phyloP scores from a whole-genome alignment of 208 protist species.

The Wallacemonas sp. region DNA sequence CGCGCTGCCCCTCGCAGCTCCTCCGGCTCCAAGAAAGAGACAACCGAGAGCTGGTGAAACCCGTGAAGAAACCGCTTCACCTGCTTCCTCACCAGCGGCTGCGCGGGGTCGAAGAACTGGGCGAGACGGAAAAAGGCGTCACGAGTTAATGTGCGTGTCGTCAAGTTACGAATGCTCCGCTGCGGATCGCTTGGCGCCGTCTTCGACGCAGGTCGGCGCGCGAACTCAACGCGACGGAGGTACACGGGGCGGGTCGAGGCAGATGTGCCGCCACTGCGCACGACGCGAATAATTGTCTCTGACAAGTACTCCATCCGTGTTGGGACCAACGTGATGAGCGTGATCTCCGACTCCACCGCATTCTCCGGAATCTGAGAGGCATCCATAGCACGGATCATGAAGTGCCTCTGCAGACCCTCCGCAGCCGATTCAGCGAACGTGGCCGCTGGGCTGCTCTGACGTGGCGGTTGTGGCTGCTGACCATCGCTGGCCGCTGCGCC shows the following conservation, averaged over 20 bases:
- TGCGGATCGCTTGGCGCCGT: neutral
- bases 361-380: conserved; percentile 18
- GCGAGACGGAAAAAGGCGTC: conserved; percentile 23
- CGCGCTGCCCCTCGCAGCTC: conserved; percentile 28
- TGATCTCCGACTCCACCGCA: conserved; percentile 22
- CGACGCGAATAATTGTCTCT: conserved; percentile 29
- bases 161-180: conserved; percentile 8
- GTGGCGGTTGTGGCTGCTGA: too few species aligned
- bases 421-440: conserved; percentile 5
- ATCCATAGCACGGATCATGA: conserved; percentile 24
- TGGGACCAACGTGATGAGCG: conserved; percentile 23
- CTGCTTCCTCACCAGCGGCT: conserved; percentile 32
- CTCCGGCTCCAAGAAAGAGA: conserved; percentile 29
- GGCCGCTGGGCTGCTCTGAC: neutral
- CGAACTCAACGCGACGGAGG: conserved; percentile 30
- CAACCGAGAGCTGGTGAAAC: conserved; percentile 28
- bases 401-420: conserved; percentile 28
- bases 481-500: neutral
- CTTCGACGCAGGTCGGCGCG: neutral
- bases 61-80: conserved; percentile 29
- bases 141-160: conserved; percentile 20
- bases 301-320: conserved; percentile 18
- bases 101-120: conserved; percentile 20
- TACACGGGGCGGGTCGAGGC: conserved; percentile 21
- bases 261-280: neutral